A percentile compares a stretch with the other conserved stretches of the same genome.
phyloP scores from a whole-genome alignment of 192 early-diverging fungal genomes.

The Backusella sp. region DNA sequence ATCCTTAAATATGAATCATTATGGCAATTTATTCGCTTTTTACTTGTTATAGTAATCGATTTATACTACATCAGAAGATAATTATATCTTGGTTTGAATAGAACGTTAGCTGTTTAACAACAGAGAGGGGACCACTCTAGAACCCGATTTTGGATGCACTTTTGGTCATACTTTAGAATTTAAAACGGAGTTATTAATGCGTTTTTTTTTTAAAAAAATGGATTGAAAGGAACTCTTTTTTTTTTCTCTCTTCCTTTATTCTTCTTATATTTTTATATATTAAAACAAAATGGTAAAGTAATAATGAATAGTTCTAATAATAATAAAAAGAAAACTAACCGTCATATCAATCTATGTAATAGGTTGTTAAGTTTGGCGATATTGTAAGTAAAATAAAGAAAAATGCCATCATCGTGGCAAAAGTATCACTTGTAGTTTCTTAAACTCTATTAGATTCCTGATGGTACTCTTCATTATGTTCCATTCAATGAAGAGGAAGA shows the following conservation, averaged over 20 bases:
- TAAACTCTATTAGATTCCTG: conserved; percentile 23
- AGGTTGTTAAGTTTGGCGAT: conserved; percentile 1
- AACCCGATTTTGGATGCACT: too few relatives aligned
- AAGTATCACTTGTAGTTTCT: not conserved
- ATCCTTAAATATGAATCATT: not conserved
- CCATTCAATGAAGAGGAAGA: conserved; percentile 29
- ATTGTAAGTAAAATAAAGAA: not conserved
- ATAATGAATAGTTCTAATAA: not conserved
- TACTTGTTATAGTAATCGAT: not conserved
- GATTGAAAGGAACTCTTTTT: not conserved
- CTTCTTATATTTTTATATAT: not conserved
- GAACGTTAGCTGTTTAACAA: too few relatives aligned
- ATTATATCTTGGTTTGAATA: too few relatives aligned
- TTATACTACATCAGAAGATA: too few relatives aligned
- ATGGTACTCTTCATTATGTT: conserved; percentile 23
- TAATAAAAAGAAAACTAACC: not conserved
- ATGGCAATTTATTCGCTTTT: not conserved
- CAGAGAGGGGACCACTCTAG: too few relatives aligned
- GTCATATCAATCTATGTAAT: not conserved
- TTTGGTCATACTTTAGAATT: too few relatives aligned
- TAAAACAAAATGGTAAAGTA: not conserved
- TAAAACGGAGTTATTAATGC: too few relatives aligned
- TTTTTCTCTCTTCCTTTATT: not conserved
- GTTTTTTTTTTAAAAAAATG: too few relatives aligned
- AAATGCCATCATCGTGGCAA: not conserved